phyloP scores from a whole-genome alignment of 2,329 filamentous ascomycete species.

The Paecilomyces dactylethromorphus region DNA sequence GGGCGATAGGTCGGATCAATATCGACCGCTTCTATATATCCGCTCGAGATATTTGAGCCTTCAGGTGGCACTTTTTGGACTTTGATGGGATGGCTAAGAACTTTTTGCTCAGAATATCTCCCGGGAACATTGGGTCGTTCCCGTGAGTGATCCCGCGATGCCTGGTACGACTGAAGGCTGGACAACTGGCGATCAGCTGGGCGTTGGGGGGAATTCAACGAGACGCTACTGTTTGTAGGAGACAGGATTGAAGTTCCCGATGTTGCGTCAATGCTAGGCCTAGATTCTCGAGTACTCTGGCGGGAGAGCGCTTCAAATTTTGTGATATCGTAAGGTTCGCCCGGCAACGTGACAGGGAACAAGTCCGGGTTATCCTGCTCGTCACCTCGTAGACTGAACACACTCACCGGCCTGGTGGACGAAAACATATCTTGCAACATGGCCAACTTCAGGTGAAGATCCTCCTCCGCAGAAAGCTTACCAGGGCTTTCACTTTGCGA shows the following conservation, averaged over 20 bases:
- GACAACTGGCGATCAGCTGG: constrained; percentile 11
- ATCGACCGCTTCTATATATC: constrained; percentile 85
- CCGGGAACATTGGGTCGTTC: constrained; percentile 18
- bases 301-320: constrained; percentile 23
- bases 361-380: constrained; percentile 40
- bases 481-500: constrained; percentile 50
- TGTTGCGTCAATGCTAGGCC: constrained; percentile 25
- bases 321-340: constrained; percentile 20
- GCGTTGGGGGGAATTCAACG: constrained; percentile 28
- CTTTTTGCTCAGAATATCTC: constrained; percentile 13
- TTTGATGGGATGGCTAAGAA: constrained; percentile 21
- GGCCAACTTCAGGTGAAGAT: constrained; percentile 37
- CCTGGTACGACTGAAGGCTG: constrained; percentile 10
- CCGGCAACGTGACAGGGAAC: constrained; percentile 33
- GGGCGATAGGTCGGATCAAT: constrained; percentile 83
- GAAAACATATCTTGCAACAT: constrained; percentile 43
- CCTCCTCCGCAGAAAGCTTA: constrained; percentile 36
- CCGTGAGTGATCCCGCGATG: constrained; percentile 15
- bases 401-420: constrained; percentile 36
- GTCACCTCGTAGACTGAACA: constrained; percentile 38
- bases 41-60: constrained; percentile 47
- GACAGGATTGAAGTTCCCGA: constrained; percentile 29
- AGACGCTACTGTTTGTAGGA: constrained; percentile 33
- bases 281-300: constrained; percentile 24
- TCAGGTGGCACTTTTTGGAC: constrained; percentile 19